phyloP scores from a whole-genome alignment of 2,329 filamentous ascomycete genomes.

The Xylariaceae sp. region DNA sequence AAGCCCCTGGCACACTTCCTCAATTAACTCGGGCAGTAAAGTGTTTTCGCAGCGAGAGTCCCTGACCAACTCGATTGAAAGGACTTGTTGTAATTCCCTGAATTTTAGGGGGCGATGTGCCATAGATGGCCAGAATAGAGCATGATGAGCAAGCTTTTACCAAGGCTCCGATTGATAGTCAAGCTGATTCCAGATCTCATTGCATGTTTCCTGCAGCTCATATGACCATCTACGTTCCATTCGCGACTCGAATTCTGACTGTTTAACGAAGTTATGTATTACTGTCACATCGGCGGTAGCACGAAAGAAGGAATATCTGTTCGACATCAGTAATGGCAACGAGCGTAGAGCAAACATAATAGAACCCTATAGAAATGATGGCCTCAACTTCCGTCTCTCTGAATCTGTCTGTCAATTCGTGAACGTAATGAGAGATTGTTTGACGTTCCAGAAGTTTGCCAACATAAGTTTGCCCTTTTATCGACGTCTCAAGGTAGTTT shows the following conservation, averaged over 20 bases:
- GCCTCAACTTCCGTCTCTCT: conserved; percentile 6
- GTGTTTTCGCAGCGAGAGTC: background rate
- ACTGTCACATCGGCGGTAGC: background rate
- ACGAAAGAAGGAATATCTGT: conserved; percentile 2
- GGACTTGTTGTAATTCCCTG: conserved; percentile 6
- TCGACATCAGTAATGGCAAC: too few relatives aligned
- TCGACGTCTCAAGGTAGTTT: conserved; percentile 1
- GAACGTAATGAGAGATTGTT: background rate
- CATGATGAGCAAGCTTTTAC: conserved; percentile 4
- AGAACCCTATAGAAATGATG: too few relatives aligned
- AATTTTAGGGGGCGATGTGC: conserved; percentile 3
- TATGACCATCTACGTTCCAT: background rate
- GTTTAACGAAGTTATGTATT: conserved; percentile 3
- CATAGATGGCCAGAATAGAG: conserved; percentile 6
- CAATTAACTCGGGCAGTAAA: conserved; percentile 3
- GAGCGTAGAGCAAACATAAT: too few relatives aligned
- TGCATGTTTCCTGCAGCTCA: conserved; percentile 1
- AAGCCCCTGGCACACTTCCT: conserved; percentile 6
- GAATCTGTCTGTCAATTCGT: background rate
- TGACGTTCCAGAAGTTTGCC: background rate
- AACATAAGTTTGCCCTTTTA: too few relatives aligned
- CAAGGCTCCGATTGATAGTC: conserved; percentile 3
- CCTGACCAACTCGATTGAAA: conserved; percentile 3
- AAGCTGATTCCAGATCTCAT: conserved; percentile 8
- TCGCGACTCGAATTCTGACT: too few relatives aligned